A percentile compares a stretch with the other conserved stretches of the same genome.
phyloP scores from a whole-genome alignment of 2,329 filamentous ascomycete genomes.

The Paramyrothecium roridum region DNA sequence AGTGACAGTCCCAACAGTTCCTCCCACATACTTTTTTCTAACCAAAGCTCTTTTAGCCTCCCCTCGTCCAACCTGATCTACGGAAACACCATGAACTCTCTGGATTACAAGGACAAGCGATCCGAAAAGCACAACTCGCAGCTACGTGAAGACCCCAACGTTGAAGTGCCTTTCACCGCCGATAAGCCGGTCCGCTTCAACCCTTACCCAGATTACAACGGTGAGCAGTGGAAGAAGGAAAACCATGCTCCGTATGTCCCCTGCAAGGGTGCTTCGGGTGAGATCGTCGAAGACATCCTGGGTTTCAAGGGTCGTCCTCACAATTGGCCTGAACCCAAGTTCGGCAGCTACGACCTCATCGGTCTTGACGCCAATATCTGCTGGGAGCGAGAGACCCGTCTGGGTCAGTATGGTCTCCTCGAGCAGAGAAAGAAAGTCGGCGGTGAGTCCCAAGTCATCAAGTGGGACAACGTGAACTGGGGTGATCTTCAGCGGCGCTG shows the following conservation, averaged over 20 bases:
- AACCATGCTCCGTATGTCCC: conserved; percentile 58
- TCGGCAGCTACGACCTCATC: conserved; percentile 61
- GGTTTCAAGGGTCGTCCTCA: conserved; percentile 61
- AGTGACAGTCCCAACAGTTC: conserved; percentile 18
- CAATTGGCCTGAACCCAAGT: conserved; percentile 55
- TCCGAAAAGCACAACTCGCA: conserved; percentile 23
- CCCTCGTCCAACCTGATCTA: conserved; percentile 51
- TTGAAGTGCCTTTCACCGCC: conserved; percentile 34
- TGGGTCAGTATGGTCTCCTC: conserved; percentile 62
- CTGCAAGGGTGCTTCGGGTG: conserved; percentile 63
- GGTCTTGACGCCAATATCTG: conserved; percentile 62
- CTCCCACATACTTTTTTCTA: conserved; percentile 10
- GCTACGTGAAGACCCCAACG: conserved; percentile 29
- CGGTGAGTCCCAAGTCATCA: conserved; percentile 31
- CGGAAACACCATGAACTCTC: conserved; percentile 49
- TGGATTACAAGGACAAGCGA: conserved; percentile 38
- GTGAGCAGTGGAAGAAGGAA: conserved; percentile 52
- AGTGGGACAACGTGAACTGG: conserved; percentile 69
- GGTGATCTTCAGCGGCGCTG: conserved; percentile 67
- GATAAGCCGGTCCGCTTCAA: conserved; percentile 58
- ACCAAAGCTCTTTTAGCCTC: conserved; percentile 26
- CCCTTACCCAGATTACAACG: conserved; percentile 71
- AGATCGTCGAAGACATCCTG: conserved; percentile 57
- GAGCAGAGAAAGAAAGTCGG: conserved; percentile 44
- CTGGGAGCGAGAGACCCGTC: conserved; percentile 66